These are phyloP conservation scores for Hypoxylon fuscum DNA, from an alignment of 495 filamentous ascomycete species.

Conservation along the genomic window DNA sequence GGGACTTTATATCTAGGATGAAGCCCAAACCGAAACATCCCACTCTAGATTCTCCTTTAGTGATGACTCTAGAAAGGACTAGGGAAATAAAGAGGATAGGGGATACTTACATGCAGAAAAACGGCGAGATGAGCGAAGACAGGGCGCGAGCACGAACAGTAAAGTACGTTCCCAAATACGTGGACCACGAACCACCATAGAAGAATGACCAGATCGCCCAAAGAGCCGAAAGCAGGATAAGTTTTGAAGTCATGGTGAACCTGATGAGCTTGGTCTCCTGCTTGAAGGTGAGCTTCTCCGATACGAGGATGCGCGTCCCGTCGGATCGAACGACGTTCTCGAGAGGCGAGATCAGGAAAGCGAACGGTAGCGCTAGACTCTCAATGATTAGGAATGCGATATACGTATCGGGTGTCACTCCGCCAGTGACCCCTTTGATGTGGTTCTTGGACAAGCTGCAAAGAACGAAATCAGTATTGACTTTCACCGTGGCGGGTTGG, in stretches of 20 bases:
- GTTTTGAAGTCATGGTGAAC: conserved; percentile 36
- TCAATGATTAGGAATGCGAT: conserved; percentile 37
- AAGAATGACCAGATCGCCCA: conserved; percentile 52
- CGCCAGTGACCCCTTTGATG: conserved; percentile 24
- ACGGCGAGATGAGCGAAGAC: conserved; percentile 35
- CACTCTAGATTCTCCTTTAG: conserved; percentile 18
- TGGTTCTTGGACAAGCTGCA: conserved; percentile 41
- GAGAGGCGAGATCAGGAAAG: conserved; percentile 55
- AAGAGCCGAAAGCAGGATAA: conserved; percentile 35
- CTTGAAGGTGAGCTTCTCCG: conserved; percentile 38
- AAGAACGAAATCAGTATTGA: conserved; percentile 50
- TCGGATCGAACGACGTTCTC: conserved; percentile 57
- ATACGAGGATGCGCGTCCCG: conserved; percentile 53
- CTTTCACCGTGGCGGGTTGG: conserved; percentile 38
- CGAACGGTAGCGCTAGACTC: conserved; percentile 49
- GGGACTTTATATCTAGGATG: conserved; percentile 34
- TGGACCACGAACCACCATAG: conserved; percentile 55
- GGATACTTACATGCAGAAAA: conserved; percentile 34
- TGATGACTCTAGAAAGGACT: neutral
- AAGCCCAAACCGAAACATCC: conserved; percentile 37
- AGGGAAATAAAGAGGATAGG: neutral
- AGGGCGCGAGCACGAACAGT: conserved; percentile 57
- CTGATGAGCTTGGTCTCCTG: conserved; percentile 34
- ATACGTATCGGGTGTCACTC: conserved; percentile 35
- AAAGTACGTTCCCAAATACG: conserved; percentile 61